Evolutionary conservation across 352 stramenopile species (phyloP), one percentile per base, ranked within the genome.

Genomic region (Phytophthora ohioensis): DNA sequence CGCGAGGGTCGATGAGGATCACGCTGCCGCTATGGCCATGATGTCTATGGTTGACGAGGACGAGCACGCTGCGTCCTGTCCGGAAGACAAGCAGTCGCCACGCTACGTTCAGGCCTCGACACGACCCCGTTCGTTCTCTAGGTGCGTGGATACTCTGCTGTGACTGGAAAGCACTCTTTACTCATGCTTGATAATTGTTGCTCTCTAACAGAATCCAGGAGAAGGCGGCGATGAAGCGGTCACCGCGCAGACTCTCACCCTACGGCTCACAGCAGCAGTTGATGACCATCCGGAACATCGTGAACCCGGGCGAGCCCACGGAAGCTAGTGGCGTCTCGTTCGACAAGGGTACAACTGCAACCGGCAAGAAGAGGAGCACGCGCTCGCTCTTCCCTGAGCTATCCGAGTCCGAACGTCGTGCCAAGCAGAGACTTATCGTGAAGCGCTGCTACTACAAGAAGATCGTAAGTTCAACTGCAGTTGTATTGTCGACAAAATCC

Each of bases 401-500:
- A n/a, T 79, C 78, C 3, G 84, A 91, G 47, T 78, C 83, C 2
- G 80, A 90, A 15, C 78, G 80, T 4, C 84, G 84, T 41, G 79
- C 78, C 6, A 90, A 90, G 68, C 84, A 91, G 74, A 82, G 84
- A 5, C 82, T 89, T 59, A 89, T 90, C 65, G 84, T 90, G 62
- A 87, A 88, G 70, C 77, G 80, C 8, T 90, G 81, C 75, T 91
- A 91, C 79, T 91, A 91, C 78, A 90, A 90, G 74, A 91, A 91
- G 70, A 90, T 90, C 61, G 84, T 91, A 80, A 64, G 84, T 88
- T 55, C 51, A 53, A 49, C n/a, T 32, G 21, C 36, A 39, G 59
- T 75, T 58, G 57, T 76, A 9, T n/a, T 51, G 31, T 69, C 49
- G 53, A 67, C 57, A 57, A 74, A 61, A 57, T 65, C 45, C 58